phyloP scores from a whole-genome alignment of 2,329 filamentous ascomycete genomes.

The Pestalotiopsis sp. region DNA sequence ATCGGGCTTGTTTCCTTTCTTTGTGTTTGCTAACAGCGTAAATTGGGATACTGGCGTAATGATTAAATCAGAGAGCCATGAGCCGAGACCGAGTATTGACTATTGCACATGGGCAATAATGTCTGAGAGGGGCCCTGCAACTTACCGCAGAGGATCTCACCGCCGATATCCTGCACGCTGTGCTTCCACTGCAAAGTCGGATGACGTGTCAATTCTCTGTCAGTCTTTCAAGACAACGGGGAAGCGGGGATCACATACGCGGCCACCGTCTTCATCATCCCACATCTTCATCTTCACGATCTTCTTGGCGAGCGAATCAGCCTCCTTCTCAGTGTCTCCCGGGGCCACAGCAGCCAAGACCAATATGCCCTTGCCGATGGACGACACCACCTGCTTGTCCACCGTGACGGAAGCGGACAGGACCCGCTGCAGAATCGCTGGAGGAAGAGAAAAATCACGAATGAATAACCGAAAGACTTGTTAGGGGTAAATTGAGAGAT shows the following conservation, averaged over 20 bases:
- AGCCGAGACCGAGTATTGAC: neutral
- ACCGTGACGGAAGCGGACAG: conserved; percentile 95
- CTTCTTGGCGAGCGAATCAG: conserved; percentile 80
- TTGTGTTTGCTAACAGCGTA: conserved; percentile 88
- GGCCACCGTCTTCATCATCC: conserved; percentile 76
- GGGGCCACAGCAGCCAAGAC: conserved; percentile 91
- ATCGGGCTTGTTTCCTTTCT: conserved; percentile 93
- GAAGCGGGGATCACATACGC: conserved; percentile 47
- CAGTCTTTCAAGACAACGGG: conserved; percentile 3
- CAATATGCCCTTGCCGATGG: conserved; percentile 86
- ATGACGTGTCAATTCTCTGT: conserved; percentile 7
- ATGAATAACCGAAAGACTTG: conserved; percentile 18
- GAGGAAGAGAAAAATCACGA: conserved; percentile 13
- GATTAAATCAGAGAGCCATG: neutral
- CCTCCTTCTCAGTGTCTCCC: conserved; percentile 87
- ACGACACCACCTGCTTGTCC: conserved; percentile 85
- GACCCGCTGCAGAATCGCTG: conserved; percentile 91
- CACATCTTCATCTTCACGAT: conserved; percentile 89
- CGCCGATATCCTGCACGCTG: conserved; percentile 83
- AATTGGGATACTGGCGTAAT: conserved; percentile 82
- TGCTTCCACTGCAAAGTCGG: conserved; percentile 75
- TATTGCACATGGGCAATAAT: neutral
- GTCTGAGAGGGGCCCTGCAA: conserved; percentile 5
- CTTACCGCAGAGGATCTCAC: conserved; percentile 92
- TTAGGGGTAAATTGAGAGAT: conserved; percentile 13